phyloP scores from a whole-genome alignment of 306 rosid genomes.

The Vigna reflexopilosa region DNA sequence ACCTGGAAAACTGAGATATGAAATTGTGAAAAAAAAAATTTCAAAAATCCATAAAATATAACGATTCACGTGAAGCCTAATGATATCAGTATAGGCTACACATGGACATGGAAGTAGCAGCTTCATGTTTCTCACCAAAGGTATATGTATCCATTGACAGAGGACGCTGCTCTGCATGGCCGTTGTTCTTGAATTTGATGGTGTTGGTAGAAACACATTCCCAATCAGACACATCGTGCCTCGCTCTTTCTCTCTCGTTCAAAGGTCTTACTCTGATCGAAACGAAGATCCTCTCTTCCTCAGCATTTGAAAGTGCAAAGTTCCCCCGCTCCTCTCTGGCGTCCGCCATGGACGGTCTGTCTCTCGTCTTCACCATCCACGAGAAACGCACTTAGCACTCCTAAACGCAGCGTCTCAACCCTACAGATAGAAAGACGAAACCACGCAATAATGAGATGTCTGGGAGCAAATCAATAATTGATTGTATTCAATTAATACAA shows the following conservation, averaged over 20 bases:
- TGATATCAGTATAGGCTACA: neutral
- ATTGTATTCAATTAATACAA: neutral
- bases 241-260: constrained; percentile 64
- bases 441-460: neutral
- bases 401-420: constrained; percentile 21
- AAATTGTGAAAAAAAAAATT: no score
- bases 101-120: neutral
- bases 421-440: constrained; percentile 1
- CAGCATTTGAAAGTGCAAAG: constrained; percentile 32
- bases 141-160: constrained; percentile 53
- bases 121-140: constrained; percentile 56
- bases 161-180: constrained; percentile 53
- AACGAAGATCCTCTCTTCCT: constrained; percentile 73
- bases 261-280: constrained; percentile 82
- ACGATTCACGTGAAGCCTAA: neutral
- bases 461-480: neutral
- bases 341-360: constrained; percentile 16
- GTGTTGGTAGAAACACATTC: constrained; percentile 56
- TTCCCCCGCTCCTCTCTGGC: constrained; percentile 41
- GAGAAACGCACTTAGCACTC: neutral
- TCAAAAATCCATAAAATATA: constrained; percentile 1
- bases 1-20: neutral
- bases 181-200: constrained; percentile 53
- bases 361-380: constrained; percentile 9
- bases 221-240: constrained; percentile 68